Evolutionary conservation across 805 yeast species (phyloP).

Genomic region (Geotrichum ghanense): DNA sequence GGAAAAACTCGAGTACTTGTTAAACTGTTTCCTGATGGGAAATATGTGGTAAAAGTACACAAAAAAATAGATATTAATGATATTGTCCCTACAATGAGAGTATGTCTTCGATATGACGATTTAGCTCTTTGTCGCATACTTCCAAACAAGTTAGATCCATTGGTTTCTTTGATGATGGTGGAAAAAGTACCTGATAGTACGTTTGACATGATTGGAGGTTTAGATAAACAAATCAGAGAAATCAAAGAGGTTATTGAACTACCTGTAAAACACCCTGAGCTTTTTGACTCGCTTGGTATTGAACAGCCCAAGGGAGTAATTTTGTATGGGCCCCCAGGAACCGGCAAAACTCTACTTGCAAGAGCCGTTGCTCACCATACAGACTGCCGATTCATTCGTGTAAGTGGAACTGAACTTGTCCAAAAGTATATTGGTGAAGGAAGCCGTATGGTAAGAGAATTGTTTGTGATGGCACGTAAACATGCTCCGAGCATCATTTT

Average conservation of each 20-base stretch:
- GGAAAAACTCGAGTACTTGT: conserved; percentile 90
- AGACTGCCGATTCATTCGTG: conserved; percentile 91
- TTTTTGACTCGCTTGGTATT: conserved; percentile 86
- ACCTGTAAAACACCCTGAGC: conserved; percentile 92
- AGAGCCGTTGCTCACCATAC: conserved; percentile 98
- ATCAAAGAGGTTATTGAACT: conserved; percentile 91
- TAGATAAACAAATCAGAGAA: conserved; percentile 90
- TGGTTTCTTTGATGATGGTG: conserved; percentile 97
- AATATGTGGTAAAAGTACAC: conserved; percentile 84
- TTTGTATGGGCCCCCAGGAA: conserved; percentile 92
- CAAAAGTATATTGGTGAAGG: conserved; percentile 98
- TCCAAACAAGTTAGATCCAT: conserved; percentile 93
- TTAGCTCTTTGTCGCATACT: conserved; percentile 87
- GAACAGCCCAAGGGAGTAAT: conserved; percentile 96
- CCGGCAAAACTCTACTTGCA: conserved; percentile 87
- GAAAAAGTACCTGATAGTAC: conserved; percentile 97
- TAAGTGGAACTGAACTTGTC: conserved; percentile 88
- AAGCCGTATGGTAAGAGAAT: conserved; percentile 91
- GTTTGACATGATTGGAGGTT: conserved; percentile 96
- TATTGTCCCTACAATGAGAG: conserved; percentile 83
- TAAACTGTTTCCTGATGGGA: conserved; percentile 95
- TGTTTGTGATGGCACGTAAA: conserved; percentile 93
- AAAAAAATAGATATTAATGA: conserved; percentile 85
- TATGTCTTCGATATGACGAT: conserved; percentile 85
- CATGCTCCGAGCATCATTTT: conserved; percentile 94